These are phyloP conservation scores for Laburnicola sp. DNA, from an alignment of 2,329 filamentous ascomycete species.

Conservation along the genomic window DNA sequence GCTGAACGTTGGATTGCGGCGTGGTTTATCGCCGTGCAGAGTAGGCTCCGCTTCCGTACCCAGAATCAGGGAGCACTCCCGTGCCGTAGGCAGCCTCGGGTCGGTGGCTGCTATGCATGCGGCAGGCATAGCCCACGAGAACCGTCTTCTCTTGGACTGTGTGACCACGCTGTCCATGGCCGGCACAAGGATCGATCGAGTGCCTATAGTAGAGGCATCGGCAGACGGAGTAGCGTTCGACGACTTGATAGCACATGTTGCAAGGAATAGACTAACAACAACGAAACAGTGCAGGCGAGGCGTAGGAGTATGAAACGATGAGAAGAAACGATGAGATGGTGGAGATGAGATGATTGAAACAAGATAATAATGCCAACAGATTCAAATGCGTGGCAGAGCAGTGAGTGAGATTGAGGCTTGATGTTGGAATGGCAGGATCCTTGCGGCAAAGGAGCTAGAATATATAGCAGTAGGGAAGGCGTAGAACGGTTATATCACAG, in stretches of 20 bases:
- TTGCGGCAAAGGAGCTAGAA: slow-evolving; percentile 28
- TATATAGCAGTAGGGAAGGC: slow-evolving; percentile 38
- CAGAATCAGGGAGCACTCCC: slow-evolving; percentile 34
- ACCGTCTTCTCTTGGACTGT: slow-evolving; percentile 73
- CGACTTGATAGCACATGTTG: slow-evolving; percentile 81
- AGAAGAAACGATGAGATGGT: neutral
- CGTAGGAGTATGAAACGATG: slow-evolving; percentile 6
- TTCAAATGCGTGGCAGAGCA: slow-evolving; percentile 14
- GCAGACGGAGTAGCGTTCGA: slow-evolving; percentile 85
- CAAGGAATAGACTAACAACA: neutral
- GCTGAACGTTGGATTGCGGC: slow-evolving; percentile 1
- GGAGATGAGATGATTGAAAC: slow-evolving; percentile 10
- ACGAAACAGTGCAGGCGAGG: neutral
- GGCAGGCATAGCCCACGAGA: slow-evolving; percentile 80
- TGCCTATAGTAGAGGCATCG: slow-evolving; percentile 87
- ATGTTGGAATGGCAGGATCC: slow-evolving; percentile 19
- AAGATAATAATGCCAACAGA: slow-evolving; percentile 16
- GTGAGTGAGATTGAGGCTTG: slow-evolving; percentile 15
- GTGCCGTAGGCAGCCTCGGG: slow-evolving; percentile 23
- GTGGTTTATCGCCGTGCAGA: slow-evolving; percentile 15
- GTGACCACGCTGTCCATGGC: slow-evolving; percentile 75
- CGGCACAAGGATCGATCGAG: slow-evolving; percentile 77
- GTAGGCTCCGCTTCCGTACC: slow-evolving; percentile 33
- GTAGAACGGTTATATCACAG: slow-evolving; percentile 29
- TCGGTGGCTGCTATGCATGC: slow-evolving; percentile 52